phyloP scores from a whole-genome alignment of 352 stramenopile species.

The Phytophthora pisi region DNA sequence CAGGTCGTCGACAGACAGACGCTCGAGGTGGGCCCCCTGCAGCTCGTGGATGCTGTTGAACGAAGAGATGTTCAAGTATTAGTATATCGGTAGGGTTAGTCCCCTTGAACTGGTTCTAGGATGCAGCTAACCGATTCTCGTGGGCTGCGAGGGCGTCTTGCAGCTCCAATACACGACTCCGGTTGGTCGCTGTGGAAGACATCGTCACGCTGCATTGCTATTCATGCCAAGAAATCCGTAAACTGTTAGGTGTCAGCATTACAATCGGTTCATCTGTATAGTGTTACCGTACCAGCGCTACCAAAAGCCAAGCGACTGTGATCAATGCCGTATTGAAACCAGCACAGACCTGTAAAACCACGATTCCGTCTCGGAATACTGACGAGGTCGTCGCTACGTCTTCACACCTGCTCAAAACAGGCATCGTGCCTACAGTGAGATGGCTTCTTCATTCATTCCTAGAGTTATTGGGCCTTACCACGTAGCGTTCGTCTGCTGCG shows the following conservation, averaged over 20 bases:
- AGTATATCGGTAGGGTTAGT: neutral
- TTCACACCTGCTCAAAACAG: slow-evolving; percentile 29
- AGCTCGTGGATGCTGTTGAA: slow-evolving; percentile 50
- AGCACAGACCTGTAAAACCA: slow-evolving; percentile 37
- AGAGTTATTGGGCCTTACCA: slow-evolving; percentile 38
- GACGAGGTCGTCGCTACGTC: slow-evolving; percentile 25
- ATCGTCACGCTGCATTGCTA: slow-evolving; percentile 36
- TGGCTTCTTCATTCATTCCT: neutral
- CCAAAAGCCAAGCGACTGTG: slow-evolving; percentile 54
- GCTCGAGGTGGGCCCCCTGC: slow-evolving; percentile 44
- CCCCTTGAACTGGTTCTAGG: neutral
- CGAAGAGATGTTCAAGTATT: neutral
- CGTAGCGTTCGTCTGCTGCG: slow-evolving; percentile 36
- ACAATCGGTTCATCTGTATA: neutral
- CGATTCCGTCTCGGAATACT: slow-evolving; percentile 29
- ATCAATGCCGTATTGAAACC: slow-evolving; percentile 50
- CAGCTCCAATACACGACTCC: slow-evolving; percentile 18
- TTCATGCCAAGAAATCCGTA: neutral
- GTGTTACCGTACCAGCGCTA: slow-evolving; percentile 49
- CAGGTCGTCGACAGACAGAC: slow-evolving; percentile 38
- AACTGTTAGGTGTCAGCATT: neutral
- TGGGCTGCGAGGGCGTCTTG: slow-evolving; percentile 25
- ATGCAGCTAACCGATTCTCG: slow-evolving; percentile 23
- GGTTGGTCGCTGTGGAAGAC: slow-evolving; percentile 16
- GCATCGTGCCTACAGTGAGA: neutral